Evolutionary conservation across 2,329 filamentous ascomycete genomes (phyloP).

Genomic region (Harringtonia lauricola): DNA sequence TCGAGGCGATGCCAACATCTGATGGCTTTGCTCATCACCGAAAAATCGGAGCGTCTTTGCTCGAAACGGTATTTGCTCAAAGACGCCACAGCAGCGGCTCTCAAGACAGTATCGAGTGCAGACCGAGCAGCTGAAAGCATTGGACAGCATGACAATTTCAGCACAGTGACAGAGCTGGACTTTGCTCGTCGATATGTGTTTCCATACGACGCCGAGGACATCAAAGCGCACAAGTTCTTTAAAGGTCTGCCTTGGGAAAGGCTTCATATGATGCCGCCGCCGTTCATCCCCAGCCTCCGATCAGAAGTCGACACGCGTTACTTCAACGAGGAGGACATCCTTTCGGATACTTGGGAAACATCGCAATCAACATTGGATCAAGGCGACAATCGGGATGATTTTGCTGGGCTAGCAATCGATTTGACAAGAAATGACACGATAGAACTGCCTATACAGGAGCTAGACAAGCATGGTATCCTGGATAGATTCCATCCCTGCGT

Average conservation of each 20-base stretch:
- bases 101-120: background rate
- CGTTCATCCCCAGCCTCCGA: conserved; percentile 66
- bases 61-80: conserved; percentile 63
- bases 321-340: conserved; percentile 70
- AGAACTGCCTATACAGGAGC: conserved; percentile 7
- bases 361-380: background rate
- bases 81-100: conserved; percentile 29
- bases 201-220: conserved; percentile 74
- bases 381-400: too few relatives aligned
- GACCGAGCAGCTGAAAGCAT: background rate
- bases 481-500: conserved; percentile 26
- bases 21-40: conserved; percentile 59
- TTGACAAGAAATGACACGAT: too few relatives aligned
- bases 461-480: conserved; percentile 22
- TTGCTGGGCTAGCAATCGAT: too few relatives aligned
- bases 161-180: conserved; percentile 15
- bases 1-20: conserved; percentile 67
- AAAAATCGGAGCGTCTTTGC: conserved; percentile 66
- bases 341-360: conserved; percentile 38
- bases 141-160: background rate
- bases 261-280: conserved; percentile 59
- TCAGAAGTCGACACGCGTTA: conserved; percentile 70
- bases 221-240: conserved; percentile 86
- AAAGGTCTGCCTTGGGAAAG: conserved; percentile 65
- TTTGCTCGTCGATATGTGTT: conserved; percentile 55